Percentiles rank a stretch among this genome's conserved stretches.
phyloP scores from a whole-genome alignment of 2,329 filamentous ascomycete species.

The Teratosphaeriaceae sp. region DNA sequence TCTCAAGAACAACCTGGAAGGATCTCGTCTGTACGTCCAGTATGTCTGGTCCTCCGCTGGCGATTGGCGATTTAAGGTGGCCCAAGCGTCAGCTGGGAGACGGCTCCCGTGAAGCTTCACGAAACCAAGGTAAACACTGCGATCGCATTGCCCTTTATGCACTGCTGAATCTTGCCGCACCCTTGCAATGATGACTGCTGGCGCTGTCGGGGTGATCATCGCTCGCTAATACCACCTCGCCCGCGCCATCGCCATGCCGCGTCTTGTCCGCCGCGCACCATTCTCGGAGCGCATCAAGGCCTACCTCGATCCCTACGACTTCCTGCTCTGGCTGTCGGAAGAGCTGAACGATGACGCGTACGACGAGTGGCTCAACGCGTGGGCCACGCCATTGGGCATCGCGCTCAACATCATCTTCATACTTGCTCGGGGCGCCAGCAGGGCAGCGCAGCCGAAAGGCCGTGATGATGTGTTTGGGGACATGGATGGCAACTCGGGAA shows the following conservation, averaged over 20 bases:
- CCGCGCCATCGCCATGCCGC: slow-evolving; percentile 54
- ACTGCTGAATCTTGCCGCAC: background rate
- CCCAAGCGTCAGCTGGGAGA: too few species aligned
- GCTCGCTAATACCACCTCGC: too few species aligned
- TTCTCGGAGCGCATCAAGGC: slow-evolving; percentile 73
- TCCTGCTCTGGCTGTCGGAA: slow-evolving; percentile 84
- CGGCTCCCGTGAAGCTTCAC: too few species aligned
- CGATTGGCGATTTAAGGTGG: too few species aligned
- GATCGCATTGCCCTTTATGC: background rate
- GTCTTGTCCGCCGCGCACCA: slow-evolving; percentile 74
- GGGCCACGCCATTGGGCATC: slow-evolving; percentile 69
- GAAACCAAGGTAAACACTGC: background rate
- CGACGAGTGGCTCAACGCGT: slow-evolving; percentile 67
- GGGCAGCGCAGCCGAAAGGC: slow-evolving; percentile 29
- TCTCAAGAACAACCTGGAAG: too few species aligned
- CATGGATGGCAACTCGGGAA: slow-evolving; percentile 42
- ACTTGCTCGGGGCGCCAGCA: slow-evolving; percentile 61
- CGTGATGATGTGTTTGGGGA: slow-evolving; percentile 82
- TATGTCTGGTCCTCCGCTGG: too few species aligned
- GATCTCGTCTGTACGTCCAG: too few species aligned
- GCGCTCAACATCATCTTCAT: slow-evolving; percentile 73
- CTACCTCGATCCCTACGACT: slow-evolving; percentile 80
- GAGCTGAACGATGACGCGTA: slow-evolving; percentile 88
- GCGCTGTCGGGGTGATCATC: too few species aligned
- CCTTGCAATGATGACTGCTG: background rate